A percentile compares a stretch with the other conserved stretches of the same genome.
phyloP scores from a whole-genome alignment of 139 green algal genomes.

The Limnomonas spitsbergensis region DNA sequence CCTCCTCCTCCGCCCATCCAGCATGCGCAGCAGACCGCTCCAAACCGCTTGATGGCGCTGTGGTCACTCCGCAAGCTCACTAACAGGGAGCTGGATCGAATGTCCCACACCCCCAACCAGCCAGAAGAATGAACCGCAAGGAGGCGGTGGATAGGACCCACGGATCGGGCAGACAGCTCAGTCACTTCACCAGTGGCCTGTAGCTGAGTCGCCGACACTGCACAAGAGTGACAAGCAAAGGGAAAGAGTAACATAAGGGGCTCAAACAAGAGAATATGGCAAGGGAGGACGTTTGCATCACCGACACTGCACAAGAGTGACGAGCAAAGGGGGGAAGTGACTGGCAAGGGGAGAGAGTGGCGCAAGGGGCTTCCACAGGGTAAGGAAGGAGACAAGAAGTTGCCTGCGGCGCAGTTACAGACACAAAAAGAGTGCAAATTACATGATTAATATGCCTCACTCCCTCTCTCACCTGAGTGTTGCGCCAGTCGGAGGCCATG shows the following conservation, averaged over 20 bases:
- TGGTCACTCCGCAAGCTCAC: background rate
- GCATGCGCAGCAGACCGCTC: background rate
- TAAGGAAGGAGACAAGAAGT: too few relatives aligned
- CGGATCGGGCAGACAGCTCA: constrained; percentile 7
- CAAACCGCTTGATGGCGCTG: background rate
- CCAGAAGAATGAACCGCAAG: background rate
- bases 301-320: too few relatives aligned
- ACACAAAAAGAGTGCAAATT: background rate
- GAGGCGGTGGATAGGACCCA: constrained; percentile 8
- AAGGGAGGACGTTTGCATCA: too few relatives aligned
- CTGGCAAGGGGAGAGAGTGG: too few relatives aligned
- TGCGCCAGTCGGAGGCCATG: background rate
- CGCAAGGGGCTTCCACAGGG: too few relatives aligned
- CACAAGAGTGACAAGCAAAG: background rate
- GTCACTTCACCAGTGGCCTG: constrained; percentile 4
- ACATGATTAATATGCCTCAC: background rate
- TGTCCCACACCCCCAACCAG: background rate
- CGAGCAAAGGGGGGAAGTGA: too few relatives aligned
- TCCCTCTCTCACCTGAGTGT: background rate
- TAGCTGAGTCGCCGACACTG: constrained; percentile 13
- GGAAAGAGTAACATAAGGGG: background rate
- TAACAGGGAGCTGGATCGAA: background rate
- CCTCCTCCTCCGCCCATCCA: background rate
- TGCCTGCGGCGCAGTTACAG: background rate
- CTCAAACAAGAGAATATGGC: too few relatives aligned